Conservation (phyloP, 371 early-diverging fungal genomes). For the Basidiobolus meristosporus region DNA sequence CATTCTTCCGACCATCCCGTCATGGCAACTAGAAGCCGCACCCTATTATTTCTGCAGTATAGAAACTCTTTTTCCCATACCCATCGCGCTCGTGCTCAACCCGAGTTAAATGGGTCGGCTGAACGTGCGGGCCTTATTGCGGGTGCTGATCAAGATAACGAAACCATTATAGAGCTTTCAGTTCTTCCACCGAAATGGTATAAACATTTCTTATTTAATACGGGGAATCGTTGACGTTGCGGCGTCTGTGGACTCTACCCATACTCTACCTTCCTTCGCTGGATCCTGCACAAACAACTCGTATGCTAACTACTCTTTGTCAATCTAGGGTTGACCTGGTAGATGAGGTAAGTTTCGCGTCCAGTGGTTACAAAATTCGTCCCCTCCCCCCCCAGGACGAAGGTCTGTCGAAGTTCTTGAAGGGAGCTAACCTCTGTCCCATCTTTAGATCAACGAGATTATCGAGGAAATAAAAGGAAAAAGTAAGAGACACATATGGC, state of each 20-base stretch:
- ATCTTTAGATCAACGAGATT: slow-evolving; percentile 18
- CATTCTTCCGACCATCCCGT: not conserved
- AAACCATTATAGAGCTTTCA: slow-evolving; percentile 43
- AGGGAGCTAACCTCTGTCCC: not conserved
- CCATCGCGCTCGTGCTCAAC: slow-evolving; percentile 8
- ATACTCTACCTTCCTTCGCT: too few species aligned
- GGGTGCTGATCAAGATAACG: slow-evolving; percentile 17
- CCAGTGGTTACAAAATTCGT: not conserved
- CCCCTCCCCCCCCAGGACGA: not conserved
- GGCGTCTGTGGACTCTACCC: not conserved
- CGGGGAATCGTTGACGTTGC: not conserved
- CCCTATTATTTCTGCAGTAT: slow-evolving; percentile 80
- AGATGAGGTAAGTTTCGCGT: slow-evolving; percentile 37
- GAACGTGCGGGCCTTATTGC: slow-evolving; percentile 50
- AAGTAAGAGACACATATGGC: slow-evolving; percentile 17
- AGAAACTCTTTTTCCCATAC: slow-evolving; percentile 72
- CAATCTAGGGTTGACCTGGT: slow-evolving; percentile 63
- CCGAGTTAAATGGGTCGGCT: slow-evolving; percentile 1
- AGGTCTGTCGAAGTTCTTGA: slow-evolving; percentile 12
- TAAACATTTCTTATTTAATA: not conserved
- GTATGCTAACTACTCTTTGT: slow-evolving; percentile 3
- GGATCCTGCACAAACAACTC: too few species aligned
- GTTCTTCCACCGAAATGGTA: slow-evolving; percentile 75
- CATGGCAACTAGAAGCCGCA: slow-evolving; percentile 80
- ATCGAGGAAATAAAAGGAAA: slow-evolving; percentile 30